phyloP scores from a whole-genome alignment of 176 grass and related monocot genomes.

The Chrysopogon serrulatus region DNA sequence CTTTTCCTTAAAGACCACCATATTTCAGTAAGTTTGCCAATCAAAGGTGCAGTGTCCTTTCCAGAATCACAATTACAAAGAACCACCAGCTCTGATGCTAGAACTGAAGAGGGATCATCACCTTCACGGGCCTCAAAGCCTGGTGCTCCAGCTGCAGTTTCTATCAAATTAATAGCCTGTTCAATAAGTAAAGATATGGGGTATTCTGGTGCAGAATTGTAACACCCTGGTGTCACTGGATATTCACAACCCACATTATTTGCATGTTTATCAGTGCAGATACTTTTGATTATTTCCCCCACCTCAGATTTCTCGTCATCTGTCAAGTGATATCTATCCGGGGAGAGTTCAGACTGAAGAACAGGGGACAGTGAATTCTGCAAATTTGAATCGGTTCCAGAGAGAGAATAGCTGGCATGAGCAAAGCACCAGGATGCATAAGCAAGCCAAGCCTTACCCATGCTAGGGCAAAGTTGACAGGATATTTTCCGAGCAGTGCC shows the following conservation, averaged over 20 bases:
- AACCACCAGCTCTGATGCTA: conserved; percentile 68
- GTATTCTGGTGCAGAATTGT: conserved; percentile 31
- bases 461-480: conserved; percentile 69
- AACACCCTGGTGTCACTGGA: conserved; percentile 16
- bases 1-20: conserved; percentile 82
- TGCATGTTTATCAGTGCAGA: conserved; percentile 47
- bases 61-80: conserved; percentile 47
- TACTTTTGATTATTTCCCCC: conserved; percentile 50
- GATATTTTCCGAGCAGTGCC: conserved; percentile 66
- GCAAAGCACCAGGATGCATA: conserved; percentile 95
- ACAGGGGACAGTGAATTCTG: conserved; percentile 50
- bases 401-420: conserved; percentile 58
- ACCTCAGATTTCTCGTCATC: conserved; percentile 67
- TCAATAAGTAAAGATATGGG: conserved; percentile 47
- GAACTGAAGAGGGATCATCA: conserved; percentile 49
- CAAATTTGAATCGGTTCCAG: conserved; percentile 42
- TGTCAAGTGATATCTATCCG: conserved; percentile 60
- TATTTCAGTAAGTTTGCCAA: conserved; percentile 66
- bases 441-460: conserved; percentile 90
- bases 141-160: conserved; percentile 64
- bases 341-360: conserved; percentile 74
- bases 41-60: conserved; percentile 39
- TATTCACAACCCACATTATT: conserved; percentile 10
- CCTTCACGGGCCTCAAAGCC: conserved; percentile 65
- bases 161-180: conserved; percentile 54